These are phyloP conservation scores for Leishmania turanica DNA, from an alignment of 208 protist species.

Conservation along the genomic window DNA sequence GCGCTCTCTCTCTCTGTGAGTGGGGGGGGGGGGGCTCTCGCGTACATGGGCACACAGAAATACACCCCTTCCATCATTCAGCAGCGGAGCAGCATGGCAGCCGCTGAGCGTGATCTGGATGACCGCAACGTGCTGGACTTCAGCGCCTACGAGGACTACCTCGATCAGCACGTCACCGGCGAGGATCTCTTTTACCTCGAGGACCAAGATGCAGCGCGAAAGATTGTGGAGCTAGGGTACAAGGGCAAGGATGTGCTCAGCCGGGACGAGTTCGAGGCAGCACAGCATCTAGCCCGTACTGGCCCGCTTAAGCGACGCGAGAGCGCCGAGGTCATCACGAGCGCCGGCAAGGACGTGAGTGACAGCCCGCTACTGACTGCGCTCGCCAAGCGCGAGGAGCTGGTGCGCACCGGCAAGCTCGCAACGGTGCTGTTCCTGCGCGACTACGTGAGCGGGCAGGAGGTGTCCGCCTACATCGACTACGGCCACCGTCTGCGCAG, in stretches of 20 bases:
- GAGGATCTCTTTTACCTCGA: conserved; percentile 93
- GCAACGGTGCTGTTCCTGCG: conserved; percentile 97
- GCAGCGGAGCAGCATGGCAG: background rate
- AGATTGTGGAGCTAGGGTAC: conserved; percentile 98
- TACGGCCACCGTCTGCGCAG: conserved; percentile 95
- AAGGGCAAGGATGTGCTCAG: conserved; percentile 92
- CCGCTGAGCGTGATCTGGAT: conserved; percentile 43
- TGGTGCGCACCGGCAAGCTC: conserved; percentile 96
- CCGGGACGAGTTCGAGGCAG: conserved; percentile 89
- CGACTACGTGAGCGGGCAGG: conserved; percentile 96
- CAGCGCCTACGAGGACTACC: conserved; percentile 91
- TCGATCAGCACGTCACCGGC: conserved; percentile 86
- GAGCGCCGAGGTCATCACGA: conserved; percentile 83
- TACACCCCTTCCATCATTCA: background rate
- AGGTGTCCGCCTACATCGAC: conserved; percentile 99
- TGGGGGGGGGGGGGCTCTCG: background rate
- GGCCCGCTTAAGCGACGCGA: conserved; percentile 87
- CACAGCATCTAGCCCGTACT: conserved; percentile 70
- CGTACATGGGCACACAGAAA: background rate
- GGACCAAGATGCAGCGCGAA: conserved; percentile 94
- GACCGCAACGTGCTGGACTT: conserved; percentile 88
- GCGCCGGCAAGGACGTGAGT: conserved; percentile 79
- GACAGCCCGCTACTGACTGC: conserved; percentile 90
- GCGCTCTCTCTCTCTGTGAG: background rate
- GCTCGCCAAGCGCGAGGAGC: conserved; percentile 96